Base-by-base conservation (phyloP, 176 grass and related monocot genomes). In the Areca catechu region DNA sequence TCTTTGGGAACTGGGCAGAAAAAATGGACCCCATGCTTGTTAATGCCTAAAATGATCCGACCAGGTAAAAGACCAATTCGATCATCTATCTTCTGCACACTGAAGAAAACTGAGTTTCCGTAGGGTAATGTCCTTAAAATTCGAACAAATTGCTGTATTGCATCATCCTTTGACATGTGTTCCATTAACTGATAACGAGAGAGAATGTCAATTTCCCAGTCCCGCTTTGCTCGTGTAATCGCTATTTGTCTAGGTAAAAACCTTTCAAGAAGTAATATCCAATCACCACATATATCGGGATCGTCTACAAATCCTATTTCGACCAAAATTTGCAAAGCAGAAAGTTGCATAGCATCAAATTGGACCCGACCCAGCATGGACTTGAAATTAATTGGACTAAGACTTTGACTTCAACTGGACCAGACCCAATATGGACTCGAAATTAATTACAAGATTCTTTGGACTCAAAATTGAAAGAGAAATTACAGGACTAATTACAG, bases 181-280 rank as follows among this genome's bases (percentile, higher is more conserved):
- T 98, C 93, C 93, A 98, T 89, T 72, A 79, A 76, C 71, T 88
- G 84, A 76, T 92, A 85, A 24, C 88, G 87, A 63, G 93, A 92
- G 51, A 98, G 75, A 67, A 92, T 88, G 65, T 98, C 93, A 62
- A 98, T 84, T 73, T 98, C 93, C 93, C 93, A 98, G 20, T 98
- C 93, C 59, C 72, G 70, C 50, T 83, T 98, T 73, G 84, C 81
- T 74, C 93, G 88, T 53, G 93, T 89, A 78, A 92, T 77, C 43
- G 93, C 87, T 66, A 98, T 80, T 74, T 98, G 93, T 71, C 93
- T 87, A 69, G 93, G 93, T 68, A 98, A 82, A 73, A 98, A 98
- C 43, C 87, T 82, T 70, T 92, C 93, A 57, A 98, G 79, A 92
- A 98, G 93, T 25, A 84, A 92, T 51, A 92, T 89, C 93, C 93